These are phyloP conservation scores for Lipomyces chichibuensis DNA, from an alignment of 805 yeast species.

Conservation along the genomic window DNA sequence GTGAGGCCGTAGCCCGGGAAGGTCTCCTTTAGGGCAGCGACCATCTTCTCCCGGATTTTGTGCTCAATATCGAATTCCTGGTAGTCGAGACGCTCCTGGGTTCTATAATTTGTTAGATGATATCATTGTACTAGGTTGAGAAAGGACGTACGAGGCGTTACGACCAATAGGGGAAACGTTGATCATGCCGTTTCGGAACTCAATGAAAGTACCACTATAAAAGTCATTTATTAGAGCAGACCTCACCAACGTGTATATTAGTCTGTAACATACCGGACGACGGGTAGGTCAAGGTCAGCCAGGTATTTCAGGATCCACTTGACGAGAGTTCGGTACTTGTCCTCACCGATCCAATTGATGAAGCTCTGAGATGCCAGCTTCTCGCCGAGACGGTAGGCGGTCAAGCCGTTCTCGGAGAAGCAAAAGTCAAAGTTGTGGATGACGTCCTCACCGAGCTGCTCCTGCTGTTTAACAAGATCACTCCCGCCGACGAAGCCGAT, in stretches of 20 bases:
- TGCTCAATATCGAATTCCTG: constrained; percentile 81
- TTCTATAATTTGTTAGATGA: constrained; percentile 39
- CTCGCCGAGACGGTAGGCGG: constrained; percentile 92
- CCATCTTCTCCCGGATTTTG: constrained; percentile 83
- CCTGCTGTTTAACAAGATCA: constrained; percentile 90
- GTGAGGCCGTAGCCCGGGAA: constrained; percentile 86
- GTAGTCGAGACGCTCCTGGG: constrained; percentile 88
- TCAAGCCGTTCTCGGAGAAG: constrained; percentile 96
- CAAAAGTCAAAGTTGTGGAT: constrained; percentile 88
- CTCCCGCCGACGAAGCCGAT: constrained; percentile 99
- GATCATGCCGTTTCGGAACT: constrained; percentile 99
- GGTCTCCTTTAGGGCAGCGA: constrained; percentile 76
- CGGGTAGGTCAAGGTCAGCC: constrained; percentile 84
- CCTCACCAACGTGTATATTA: neutral
- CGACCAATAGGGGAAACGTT: constrained; percentile 98
- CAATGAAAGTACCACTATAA: constrained; percentile 84
- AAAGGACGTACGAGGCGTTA: constrained; percentile 66
- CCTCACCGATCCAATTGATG: constrained; percentile 94
- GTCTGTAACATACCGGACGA: constrained; percentile 62
- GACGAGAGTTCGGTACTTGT: constrained; percentile 84
- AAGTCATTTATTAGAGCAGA: neutral
- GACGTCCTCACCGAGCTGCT: constrained; percentile 81
- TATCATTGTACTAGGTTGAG: neutral
- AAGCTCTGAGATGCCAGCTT: constrained; percentile 91
- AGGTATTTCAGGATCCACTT: constrained; percentile 84